Conservation (phyloP, 345 rosid species). For the Odontarrhena argentea region DNA sequence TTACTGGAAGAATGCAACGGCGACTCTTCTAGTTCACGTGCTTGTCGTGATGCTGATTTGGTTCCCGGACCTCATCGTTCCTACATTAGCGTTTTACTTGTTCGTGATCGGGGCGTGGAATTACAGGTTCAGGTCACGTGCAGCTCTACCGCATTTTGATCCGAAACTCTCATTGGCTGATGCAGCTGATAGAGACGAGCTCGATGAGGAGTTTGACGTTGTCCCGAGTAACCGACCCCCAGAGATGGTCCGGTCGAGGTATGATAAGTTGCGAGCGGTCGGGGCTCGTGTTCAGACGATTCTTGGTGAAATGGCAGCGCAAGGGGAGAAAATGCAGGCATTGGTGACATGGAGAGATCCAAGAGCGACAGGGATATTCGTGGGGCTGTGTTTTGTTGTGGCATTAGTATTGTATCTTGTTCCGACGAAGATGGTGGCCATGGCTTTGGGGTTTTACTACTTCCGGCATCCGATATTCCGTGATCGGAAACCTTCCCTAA, state of each 20-base stretch:
- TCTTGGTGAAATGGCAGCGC: conserved; percentile 73
- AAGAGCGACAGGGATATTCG: conserved; percentile 79
- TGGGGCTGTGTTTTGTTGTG: conserved; percentile 67
- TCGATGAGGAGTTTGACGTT: conserved; percentile 80
- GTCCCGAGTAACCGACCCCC: conserved; percentile 55
- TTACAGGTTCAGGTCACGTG: conserved; percentile 58
- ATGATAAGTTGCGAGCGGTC: conserved; percentile 60
- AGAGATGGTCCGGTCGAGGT: conserved; percentile 52
- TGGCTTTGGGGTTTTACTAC: conserved; percentile 84
- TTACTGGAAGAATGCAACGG: conserved; percentile 70
- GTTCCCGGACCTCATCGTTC: conserved; percentile 82
- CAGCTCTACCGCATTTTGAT: conserved; percentile 64
- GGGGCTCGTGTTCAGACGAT: conserved; percentile 65
- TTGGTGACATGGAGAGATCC: conserved; percentile 88
- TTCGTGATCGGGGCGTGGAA: conserved; percentile 82
- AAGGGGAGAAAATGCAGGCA: conserved; percentile 74
- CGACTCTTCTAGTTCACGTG: conserved; percentile 74
- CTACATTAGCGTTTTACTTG: conserved; percentile 70
- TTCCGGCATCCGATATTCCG: conserved; percentile 85
- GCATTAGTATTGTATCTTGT: conserved; percentile 68
- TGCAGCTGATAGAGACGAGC: conserved; percentile 57
- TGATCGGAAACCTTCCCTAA: conserved; percentile 72
- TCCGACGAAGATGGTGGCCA: conserved; percentile 81
- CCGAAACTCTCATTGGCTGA: conserved; percentile 73
- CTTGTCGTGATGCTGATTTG: conserved; percentile 71